Evolutionary conservation across 2,329 filamentous ascomycete genomes (phyloP), one percentile per base, ranked within the genome.

Genomic region (Mycosphaerella arachidis): DNA sequence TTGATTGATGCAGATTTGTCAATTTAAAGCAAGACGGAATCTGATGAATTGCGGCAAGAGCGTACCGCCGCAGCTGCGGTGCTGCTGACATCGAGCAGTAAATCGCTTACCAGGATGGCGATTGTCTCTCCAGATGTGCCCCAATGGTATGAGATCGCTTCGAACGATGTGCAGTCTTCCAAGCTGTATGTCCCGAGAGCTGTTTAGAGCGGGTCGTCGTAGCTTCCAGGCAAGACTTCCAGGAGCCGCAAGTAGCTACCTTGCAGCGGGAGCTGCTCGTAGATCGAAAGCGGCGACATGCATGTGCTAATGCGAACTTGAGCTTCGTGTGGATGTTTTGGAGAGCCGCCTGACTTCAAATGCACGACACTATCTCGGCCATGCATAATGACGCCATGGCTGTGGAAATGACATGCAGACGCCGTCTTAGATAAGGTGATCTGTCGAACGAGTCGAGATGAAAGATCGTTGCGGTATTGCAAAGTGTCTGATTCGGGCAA

Each of bases 1-100:
- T 40, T 66, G 64, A 33, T 65, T 56, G 46, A 66, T 59, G 30
- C 61, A 63, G 6, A 63, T 27, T n/a, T 43, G 30, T 56, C 54
- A 6, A 56, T 48, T 43, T 43, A 56, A 16, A 56, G 40, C 2
- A 9, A 12, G 4, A 35, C 12, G 1, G 31, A 12, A 2, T 18
- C 18, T 16, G 8, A 43, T 8, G 9, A 9, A 43, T 43, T 7
- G 13, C 40, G 40, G n/a, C 13, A 43, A 16, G 40, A 43, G 13
- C 40, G 40, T 18, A 43, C 18, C n/a, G 40, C 13, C 13, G 13
- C 5, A n/a, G n/a, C 40, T 43, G 40, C 40, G 18, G n/a, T 16
- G 7, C 13, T 43, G 40, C 40, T 43, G 40, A 18, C n/a, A 43
- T 43, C 16, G 40, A n/a, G 13, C 18, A 43, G n/a, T n/a, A 7